Evolutionary conservation across 306 rosid genomes (phyloP).

Genomic region (Myrica gale): DNA sequence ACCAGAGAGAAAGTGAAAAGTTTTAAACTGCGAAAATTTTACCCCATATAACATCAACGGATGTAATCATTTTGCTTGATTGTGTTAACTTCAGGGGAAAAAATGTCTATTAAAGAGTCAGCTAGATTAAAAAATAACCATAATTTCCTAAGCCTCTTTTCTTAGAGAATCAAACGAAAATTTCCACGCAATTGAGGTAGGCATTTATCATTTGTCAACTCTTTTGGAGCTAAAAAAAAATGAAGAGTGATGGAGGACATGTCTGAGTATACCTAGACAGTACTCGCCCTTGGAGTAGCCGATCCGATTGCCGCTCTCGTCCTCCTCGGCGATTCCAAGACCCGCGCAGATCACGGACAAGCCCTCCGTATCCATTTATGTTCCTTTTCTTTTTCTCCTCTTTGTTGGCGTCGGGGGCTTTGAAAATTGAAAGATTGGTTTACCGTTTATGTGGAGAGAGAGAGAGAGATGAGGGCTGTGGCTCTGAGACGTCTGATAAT

Average conservation of each 20-base stretch:
- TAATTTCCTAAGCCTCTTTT: not conserved
- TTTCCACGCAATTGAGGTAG: not conserved
- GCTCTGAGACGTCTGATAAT: not conserved
- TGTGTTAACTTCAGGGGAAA: not conserved
- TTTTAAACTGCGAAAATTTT: too few relatives aligned
- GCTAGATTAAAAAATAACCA: not conserved
- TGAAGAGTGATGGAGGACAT: not conserved
- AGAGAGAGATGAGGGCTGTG: not conserved
- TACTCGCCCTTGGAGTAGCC: slow-evolving; percentile 63
- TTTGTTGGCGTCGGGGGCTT: slow-evolving; percentile 12
- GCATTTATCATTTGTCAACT: too few relatives aligned
- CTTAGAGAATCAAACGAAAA: not conserved
- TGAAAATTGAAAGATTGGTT: not conserved
- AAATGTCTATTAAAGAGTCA: not conserved
- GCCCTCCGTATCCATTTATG: slow-evolving; percentile 65
- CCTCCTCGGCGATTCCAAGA: slow-evolving; percentile 59
- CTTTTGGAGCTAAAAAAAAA: not conserved
- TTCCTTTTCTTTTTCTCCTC: not conserved
- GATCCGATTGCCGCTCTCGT: slow-evolving; percentile 52
- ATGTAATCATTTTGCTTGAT: not conserved
- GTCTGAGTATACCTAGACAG: slow-evolving; percentile 58
- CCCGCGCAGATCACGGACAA: slow-evolving; percentile 74
- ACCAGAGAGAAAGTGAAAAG: too few relatives aligned
- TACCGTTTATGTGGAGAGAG: slow-evolving; percentile 1
- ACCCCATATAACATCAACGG: too few relatives aligned